These are phyloP conservation scores for Mycena filopes DNA, from an alignment of 768 basidiomycete species.

Conservation along the genomic window DNA sequence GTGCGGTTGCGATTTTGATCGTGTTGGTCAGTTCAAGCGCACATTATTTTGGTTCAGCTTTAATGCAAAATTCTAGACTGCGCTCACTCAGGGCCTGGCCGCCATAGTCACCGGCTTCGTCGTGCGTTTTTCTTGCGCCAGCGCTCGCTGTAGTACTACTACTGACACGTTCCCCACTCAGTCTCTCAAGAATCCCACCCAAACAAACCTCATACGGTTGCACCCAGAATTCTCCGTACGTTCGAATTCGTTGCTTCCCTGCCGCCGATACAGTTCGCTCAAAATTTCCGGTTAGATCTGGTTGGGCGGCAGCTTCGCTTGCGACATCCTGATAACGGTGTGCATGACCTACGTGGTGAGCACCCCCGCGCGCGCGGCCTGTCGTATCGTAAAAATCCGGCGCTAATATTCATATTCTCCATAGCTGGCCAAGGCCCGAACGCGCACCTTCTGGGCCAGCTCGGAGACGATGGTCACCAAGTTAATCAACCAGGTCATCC, in stretches of 20 bases:
- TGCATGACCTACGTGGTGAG: slow-evolving; percentile 31
- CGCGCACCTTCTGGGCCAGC: not conserved
- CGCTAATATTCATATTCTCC: not conserved
- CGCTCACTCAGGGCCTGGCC: slow-evolving; percentile 1
- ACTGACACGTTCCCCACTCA: not conserved
- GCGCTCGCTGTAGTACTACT: not conserved
- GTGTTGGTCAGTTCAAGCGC: not conserved
- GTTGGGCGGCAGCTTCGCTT: slow-evolving; percentile 25
- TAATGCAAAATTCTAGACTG: not conserved
- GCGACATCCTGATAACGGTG: slow-evolving; percentile 29
- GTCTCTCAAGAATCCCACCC: not conserved
- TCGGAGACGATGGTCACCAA: slow-evolving; percentile 3
- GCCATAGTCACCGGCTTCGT: not conserved
- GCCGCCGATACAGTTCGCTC: not conserved
- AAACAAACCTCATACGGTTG: not conserved
- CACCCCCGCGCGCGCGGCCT: too few species aligned
- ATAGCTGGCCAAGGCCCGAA: slow-evolving; percentile 2
- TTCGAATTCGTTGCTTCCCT: too few species aligned
- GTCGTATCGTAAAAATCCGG: not conserved
- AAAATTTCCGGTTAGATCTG: slow-evolving; percentile 12
- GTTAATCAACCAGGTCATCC: slow-evolving; percentile 3
- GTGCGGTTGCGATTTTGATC: slow-evolving; percentile 1
- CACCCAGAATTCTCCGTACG: slow-evolving; percentile 16
- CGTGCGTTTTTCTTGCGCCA: not conserved
- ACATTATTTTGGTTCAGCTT: not conserved